A percentile compares a stretch with the other conserved stretches of the same genome.
Conservation (phyloP, 2,329 filamentous ascomycete species). For the Trichoderma breve region DNA sequence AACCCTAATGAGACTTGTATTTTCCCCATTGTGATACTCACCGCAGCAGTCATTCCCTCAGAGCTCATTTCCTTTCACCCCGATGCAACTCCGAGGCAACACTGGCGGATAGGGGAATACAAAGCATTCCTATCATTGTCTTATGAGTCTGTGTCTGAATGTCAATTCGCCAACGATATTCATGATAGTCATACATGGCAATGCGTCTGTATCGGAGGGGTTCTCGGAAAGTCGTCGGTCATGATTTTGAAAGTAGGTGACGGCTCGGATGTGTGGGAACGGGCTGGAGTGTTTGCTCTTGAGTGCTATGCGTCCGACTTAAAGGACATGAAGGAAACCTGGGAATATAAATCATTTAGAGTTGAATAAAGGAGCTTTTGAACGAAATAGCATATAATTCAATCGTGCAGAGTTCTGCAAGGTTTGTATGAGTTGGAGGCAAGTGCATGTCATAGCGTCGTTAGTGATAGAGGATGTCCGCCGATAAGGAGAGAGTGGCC, state of each 20-base stretch:
- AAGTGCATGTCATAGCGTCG: too few species aligned
- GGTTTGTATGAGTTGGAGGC: neutral
- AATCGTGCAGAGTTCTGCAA: neutral
- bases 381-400: too few species aligned
- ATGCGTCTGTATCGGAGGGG: neutral
- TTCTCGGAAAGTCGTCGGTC: accelerated
- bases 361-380: neutral
- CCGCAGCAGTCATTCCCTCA: neutral
- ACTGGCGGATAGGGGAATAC: accelerated
- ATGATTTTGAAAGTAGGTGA: neutral
- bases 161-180: neutral
- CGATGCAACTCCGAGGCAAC: too few species aligned
- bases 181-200: neutral
- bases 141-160: neutral
- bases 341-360: neutral
- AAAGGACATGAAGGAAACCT: too few species aligned
- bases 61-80: neutral
- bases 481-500: neutral
- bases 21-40: neutral
- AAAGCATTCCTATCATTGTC: neutral
- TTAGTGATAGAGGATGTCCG: neutral
- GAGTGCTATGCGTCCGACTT: too few species aligned
- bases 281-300: neutral
- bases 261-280: neutral
- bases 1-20: neutral